These are phyloP conservation scores for Populus hybrid DNA, from an alignment of 441 rosid species.

Conservation along the genomic window DNA sequence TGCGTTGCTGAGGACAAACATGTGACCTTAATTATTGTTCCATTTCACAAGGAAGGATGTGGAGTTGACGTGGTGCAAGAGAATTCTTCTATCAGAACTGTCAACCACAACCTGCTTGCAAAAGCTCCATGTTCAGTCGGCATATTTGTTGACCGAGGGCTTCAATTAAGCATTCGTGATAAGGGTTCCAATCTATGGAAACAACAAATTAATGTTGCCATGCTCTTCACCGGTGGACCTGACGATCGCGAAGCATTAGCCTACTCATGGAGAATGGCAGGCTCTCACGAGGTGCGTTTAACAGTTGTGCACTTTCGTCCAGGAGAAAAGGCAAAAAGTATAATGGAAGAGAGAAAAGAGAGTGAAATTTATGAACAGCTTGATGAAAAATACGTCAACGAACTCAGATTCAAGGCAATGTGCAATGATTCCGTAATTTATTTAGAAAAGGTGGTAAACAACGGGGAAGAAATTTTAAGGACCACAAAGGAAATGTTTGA, in stretches of 20 bases:
- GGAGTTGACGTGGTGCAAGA: constrained; percentile 31
- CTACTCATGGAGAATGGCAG: constrained; percentile 53
- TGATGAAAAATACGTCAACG: constrained; percentile 38
- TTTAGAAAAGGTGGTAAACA: constrained; percentile 25
- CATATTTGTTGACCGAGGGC: constrained; percentile 51
- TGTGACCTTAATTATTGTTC: constrained; percentile 36
- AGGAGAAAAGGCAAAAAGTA: not conserved
- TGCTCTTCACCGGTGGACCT: constrained; percentile 49
- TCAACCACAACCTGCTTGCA: constrained; percentile 38
- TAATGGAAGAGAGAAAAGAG: not conserved
- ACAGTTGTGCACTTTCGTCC: constrained; percentile 41
- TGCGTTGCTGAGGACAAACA: constrained; percentile 39
- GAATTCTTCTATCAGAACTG: constrained; percentile 29
- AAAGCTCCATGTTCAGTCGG: constrained; percentile 48
- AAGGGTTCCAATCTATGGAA: not conserved
- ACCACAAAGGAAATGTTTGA: constrained; percentile 4
- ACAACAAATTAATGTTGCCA: constrained; percentile 11
- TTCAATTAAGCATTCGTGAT: constrained; percentile 6
- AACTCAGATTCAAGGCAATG: constrained; percentile 37
- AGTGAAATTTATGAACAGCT: constrained; percentile 9
- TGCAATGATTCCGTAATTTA: constrained; percentile 24
- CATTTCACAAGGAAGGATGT: constrained; percentile 41
- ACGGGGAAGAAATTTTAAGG: constrained; percentile 15
- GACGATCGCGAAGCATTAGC: constrained; percentile 56
- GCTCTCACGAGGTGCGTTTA: constrained; percentile 25